phyloP scores from a whole-genome alignment of 768 basidiomycete species.

The Amanita rubescens region DNA sequence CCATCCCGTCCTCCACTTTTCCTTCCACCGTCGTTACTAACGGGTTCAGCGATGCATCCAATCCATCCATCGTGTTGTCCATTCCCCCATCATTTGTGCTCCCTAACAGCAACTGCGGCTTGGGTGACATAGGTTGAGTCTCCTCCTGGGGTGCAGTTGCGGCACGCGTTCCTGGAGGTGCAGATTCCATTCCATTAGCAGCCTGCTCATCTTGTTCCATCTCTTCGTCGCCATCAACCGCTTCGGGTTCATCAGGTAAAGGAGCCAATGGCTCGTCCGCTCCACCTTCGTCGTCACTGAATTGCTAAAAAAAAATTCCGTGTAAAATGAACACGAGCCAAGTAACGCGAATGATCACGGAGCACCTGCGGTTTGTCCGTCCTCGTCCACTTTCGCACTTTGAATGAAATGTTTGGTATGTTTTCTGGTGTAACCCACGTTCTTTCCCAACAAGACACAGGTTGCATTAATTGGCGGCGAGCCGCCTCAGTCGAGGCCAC shows the following conservation, averaged over 20 bases:
- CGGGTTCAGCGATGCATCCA: conserved; percentile 52
- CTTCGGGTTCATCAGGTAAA: conserved; percentile 70
- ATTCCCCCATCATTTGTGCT: conserved; percentile 39
- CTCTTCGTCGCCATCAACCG: conserved; percentile 69
- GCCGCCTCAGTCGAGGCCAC: conserved; percentile 74
- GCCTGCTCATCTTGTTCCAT: conserved; percentile 62
- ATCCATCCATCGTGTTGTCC: conserved; percentile 29
- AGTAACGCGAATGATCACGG: not conserved
- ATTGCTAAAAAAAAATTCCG: too few species aligned
- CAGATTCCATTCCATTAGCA: conserved; percentile 24
- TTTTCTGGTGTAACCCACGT: conserved; percentile 58
- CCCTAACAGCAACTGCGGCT: conserved; percentile 51
- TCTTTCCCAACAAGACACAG: conserved; percentile 84
- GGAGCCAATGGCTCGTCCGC: conserved; percentile 76
- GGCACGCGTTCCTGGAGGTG: conserved; percentile 14
- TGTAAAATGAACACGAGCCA: conserved; percentile 1
- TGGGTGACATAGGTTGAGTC: conserved; percentile 54
- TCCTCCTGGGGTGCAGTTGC: conserved; percentile 36
- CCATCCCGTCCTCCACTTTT: conserved; percentile 34
- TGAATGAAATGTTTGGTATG: conserved; percentile 50
- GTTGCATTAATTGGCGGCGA: conserved; percentile 80
- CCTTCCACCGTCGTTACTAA: conserved; percentile 29
- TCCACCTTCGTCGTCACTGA: conserved; percentile 80
- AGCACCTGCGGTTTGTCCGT: conserved; percentile 70
- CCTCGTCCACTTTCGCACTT: conserved; percentile 72